These are phyloP conservation scores for Diplocarpon rosae DNA, from an alignment of 2,329 filamentous ascomycete species.

Conservation along the genomic window DNA sequence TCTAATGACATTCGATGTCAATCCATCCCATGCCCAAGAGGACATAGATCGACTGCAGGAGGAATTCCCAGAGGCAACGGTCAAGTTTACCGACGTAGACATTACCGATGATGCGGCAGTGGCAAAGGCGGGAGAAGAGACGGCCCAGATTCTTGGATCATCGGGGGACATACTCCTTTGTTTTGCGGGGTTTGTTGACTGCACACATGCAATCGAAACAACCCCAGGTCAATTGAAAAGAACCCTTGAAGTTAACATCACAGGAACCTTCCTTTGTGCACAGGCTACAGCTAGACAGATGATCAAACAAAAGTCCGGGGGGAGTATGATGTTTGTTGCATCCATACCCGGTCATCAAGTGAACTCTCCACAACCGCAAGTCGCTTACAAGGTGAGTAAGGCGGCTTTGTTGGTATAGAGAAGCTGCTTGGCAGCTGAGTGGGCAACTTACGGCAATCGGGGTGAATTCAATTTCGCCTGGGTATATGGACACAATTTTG, in stretches of 20 bases:
- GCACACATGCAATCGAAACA: slow-evolving; percentile 49
- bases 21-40: slow-evolving; percentile 33
- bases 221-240: slow-evolving; percentile 46
- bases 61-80: slow-evolving; percentile 42
- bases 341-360: slow-evolving; percentile 58
- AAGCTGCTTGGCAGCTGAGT: slow-evolving; percentile 59
- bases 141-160: slow-evolving; percentile 34
- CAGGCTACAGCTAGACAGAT: slow-evolving; percentile 50
- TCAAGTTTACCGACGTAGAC: slow-evolving; percentile 43
- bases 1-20: slow-evolving; percentile 47
- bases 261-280: slow-evolving; percentile 58
- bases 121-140: slow-evolving; percentile 31
- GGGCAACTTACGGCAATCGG: slow-evolving; percentile 61
- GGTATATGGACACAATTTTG: slow-evolving; percentile 54
- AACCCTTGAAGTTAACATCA: slow-evolving; percentile 61
- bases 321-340: slow-evolving; percentile 55
- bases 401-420: slow-evolving; percentile 53
- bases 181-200: slow-evolving; percentile 59
- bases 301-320: slow-evolving; percentile 36
- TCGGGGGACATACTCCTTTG: slow-evolving; percentile 41
- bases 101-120: slow-evolving; percentile 44
- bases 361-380: slow-evolving; percentile 64
- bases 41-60: slow-evolving; percentile 35
- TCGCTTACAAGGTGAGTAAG: slow-evolving; percentile 63
- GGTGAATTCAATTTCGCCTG: slow-evolving; percentile 59